Conservation (phyloP, 2,329 filamentous ascomycete genomes). For the Parascedosporium putredinis region DNA sequence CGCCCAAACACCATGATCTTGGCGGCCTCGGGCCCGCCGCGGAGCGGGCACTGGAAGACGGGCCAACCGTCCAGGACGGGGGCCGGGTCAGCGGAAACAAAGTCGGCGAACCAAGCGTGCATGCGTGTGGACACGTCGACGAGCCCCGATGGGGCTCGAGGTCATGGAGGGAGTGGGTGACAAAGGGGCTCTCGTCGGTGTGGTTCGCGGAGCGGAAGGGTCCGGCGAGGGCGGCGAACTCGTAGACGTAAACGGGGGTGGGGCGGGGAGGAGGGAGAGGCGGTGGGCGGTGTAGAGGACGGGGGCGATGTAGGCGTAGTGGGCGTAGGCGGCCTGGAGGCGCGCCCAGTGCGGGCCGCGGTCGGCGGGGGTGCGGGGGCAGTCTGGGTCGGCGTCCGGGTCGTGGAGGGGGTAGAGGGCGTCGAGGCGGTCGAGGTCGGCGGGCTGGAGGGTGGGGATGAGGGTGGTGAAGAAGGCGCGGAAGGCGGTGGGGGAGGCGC, state of each 20-base stretch:
- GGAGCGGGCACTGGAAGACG: conserved; percentile 31
- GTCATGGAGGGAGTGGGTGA: conserved; percentile 29
- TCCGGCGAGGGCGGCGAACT: conserved; percentile 40
- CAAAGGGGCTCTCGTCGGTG: conserved; percentile 32
- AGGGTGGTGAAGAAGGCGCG: conserved; percentile 49
- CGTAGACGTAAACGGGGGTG: conserved; percentile 40
- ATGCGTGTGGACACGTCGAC: conserved; percentile 27
- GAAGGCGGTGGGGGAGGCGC: conserved; percentile 41
- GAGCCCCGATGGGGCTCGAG: conserved; percentile 27
- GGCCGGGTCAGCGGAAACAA: conserved; percentile 12
- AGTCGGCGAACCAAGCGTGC: conserved; percentile 30
- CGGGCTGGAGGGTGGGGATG: conserved; percentile 42
- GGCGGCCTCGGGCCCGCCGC: conserved; percentile 15
- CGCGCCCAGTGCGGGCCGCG: conserved; percentile 46
- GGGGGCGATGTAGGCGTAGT: conserved; percentile 56
- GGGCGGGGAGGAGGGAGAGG: not conserved
- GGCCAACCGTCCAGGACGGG: conserved; percentile 26
- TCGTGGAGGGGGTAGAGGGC: conserved; percentile 46
- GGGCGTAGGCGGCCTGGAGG: conserved; percentile 49
- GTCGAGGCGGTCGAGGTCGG: conserved; percentile 45
- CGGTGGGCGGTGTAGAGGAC: conserved; percentile 47
- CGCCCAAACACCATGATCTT: conserved; percentile 45
- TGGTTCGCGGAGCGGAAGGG: conserved; percentile 32
- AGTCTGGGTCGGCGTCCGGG: conserved; percentile 12
- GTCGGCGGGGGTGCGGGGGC: conserved; percentile 22